These are phyloP conservation scores for Lycium ferocissimum DNA, from an alignment of 257 asterid species.

Conservation along the genomic window DNA sequence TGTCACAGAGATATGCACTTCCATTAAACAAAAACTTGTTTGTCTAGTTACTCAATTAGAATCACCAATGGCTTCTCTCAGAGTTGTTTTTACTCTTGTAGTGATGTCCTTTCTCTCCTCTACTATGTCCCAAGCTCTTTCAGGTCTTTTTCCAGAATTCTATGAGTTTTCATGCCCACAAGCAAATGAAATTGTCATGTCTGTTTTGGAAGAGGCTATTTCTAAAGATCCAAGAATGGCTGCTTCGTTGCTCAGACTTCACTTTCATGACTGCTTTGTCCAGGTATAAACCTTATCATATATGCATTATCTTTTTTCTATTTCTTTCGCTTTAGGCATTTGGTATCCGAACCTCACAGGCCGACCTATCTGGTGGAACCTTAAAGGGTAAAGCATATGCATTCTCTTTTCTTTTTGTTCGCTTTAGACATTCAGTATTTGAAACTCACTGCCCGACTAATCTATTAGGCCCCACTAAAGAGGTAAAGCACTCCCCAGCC, in stretches of 20 bases:
- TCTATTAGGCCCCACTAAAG: too few species aligned
- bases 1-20: neutral
- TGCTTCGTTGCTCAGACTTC: constrained; percentile 58
- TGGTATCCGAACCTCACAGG: too few species aligned
- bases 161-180: constrained; percentile 74
- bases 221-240: constrained; percentile 68
- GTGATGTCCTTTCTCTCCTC: constrained; percentile 31
- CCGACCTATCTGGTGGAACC: too few species aligned
- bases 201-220: constrained; percentile 70
- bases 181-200: constrained; percentile 71
- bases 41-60: neutral
- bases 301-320: too few species aligned
- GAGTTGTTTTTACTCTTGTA: constrained; percentile 37
- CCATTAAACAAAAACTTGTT: neutral
- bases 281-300: neutral
- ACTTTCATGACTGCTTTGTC: too few species aligned
- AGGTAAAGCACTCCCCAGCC: too few species aligned
- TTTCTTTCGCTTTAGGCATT: too few species aligned
- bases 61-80: constrained; percentile 51
- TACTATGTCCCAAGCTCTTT: constrained; percentile 16
- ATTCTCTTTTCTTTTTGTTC: too few species aligned
- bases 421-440: too few species aligned
- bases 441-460: too few species aligned
- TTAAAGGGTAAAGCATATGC: too few species aligned
- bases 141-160: constrained; percentile 49